phyloP scores from a whole-genome alignment of 768 basidiomycete species.

The Polyporus arcularius region DNA sequence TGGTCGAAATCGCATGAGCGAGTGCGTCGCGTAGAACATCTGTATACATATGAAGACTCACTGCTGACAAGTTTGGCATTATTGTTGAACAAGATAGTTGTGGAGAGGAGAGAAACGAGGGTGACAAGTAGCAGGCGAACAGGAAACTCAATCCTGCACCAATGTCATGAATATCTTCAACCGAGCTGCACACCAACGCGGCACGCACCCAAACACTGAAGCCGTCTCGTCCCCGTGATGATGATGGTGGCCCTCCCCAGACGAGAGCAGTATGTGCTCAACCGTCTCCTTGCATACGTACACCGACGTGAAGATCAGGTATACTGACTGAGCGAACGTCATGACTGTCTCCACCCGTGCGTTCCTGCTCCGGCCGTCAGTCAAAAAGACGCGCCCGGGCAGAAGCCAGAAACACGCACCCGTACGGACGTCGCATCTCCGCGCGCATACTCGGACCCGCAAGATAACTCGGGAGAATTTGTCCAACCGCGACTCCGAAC shows the following conservation, averaged over 20 bases:
- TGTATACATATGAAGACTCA: constrained; percentile 35
- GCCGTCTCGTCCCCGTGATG: constrained; percentile 59
- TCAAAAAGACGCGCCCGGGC: neutral
- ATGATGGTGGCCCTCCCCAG: constrained; percentile 68
- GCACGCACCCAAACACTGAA: constrained; percentile 42
- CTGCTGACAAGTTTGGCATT: constrained; percentile 66
- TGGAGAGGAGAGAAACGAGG: constrained; percentile 56
- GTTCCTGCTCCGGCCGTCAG: constrained; percentile 42
- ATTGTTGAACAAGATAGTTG: constrained; percentile 60
- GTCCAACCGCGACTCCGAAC: constrained; percentile 66
- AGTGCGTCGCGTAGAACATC: neutral
- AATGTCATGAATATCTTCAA: constrained; percentile 9
- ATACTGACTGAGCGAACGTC: constrained; percentile 89
- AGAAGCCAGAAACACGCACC: constrained; percentile 51
- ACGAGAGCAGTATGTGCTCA: constrained; percentile 83
- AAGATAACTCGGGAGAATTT: constrained; percentile 48
- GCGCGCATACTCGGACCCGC: constrained; percentile 32
- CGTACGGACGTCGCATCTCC: constrained; percentile 50
- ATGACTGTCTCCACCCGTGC: constrained; percentile 68
- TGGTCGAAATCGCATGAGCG: neutral
- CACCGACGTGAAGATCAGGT: constrained; percentile 90
- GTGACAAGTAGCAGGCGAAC: constrained; percentile 55
- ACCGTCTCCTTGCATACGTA: constrained; percentile 98
- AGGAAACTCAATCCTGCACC: constrained; percentile 65
- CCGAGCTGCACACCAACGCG: constrained; percentile 26